Conservation (phyloP, 1,284 basidiomycete genomes). For the Ganoderma meredithae region DNA sequence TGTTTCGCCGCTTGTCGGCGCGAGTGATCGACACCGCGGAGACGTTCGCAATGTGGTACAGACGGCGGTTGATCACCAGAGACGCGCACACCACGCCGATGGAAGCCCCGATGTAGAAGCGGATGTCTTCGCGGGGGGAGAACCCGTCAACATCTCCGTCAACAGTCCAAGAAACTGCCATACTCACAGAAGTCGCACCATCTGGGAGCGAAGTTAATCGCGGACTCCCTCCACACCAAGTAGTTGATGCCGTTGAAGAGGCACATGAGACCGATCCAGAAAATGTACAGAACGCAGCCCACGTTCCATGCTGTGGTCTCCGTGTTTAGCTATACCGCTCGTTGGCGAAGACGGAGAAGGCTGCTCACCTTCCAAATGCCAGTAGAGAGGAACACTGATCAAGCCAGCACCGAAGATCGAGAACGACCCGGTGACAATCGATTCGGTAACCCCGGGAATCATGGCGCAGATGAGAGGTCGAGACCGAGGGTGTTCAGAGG, state of each 20-base stretch:
- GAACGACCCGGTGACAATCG: constrained; percentile 28
- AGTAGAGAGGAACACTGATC: constrained; percentile 56
- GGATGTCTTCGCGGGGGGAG: constrained; percentile 42
- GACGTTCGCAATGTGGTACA: constrained; percentile 53
- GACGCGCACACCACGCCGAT: constrained; percentile 52
- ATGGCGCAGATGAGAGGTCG: constrained; percentile 12
- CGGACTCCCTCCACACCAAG: constrained; percentile 70
- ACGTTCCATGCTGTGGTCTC: constrained; percentile 49
- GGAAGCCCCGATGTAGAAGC: constrained; percentile 43
- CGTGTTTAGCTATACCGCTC: background rate
- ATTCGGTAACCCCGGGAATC: constrained; percentile 23
- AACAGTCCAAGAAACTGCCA: background rate
- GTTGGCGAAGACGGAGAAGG: background rate
- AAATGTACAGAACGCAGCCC: constrained; percentile 71
- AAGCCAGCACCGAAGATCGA: constrained; percentile 29
- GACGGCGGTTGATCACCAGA: constrained; percentile 56
- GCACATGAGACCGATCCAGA: constrained; percentile 64
- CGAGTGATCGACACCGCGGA: constrained; percentile 36
- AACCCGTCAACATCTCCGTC: background rate
- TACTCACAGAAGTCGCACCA: constrained; percentile 82
- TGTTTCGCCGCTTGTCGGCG: constrained; percentile 43
- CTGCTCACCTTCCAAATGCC: constrained; percentile 61
- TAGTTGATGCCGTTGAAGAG: constrained; percentile 68
- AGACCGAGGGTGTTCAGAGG: background rate
- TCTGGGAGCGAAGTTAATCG: constrained; percentile 60